These are phyloP conservation scores for Wickerhamomyces ciferrii DNA, from an alignment of 805 yeast species.

Conservation along the genomic window DNA sequence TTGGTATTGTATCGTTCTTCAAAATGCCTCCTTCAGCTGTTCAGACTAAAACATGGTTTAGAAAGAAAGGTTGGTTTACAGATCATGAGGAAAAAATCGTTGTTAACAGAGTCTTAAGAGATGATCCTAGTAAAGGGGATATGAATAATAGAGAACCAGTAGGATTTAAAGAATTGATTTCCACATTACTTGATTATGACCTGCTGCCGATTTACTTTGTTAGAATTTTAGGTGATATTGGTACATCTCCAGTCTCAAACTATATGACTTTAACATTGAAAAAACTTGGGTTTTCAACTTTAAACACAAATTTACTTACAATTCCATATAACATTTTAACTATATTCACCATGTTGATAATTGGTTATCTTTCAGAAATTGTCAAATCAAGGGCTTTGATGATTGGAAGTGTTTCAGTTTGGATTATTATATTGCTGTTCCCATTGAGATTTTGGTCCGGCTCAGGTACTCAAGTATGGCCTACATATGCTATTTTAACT, in stretches of 20 bases:
- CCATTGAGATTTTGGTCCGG: constrained; percentile 33
- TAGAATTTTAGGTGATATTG: constrained; percentile 38
- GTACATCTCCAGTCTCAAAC: constrained; percentile 23
- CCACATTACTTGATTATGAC: constrained; percentile 40
- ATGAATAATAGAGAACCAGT: constrained; percentile 57
- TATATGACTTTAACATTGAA: constrained; percentile 45
- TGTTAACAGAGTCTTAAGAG: constrained; percentile 27
- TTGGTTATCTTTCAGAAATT: constrained; percentile 32
- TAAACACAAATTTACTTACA: constrained; percentile 41
- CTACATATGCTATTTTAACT: constrained; percentile 28
- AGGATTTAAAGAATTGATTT: constrained; percentile 28
- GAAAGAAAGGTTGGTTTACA: constrained; percentile 47
- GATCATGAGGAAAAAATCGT: constrained; percentile 50
- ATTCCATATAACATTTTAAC: constrained; percentile 41
- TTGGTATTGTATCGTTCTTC: constrained; percentile 43
- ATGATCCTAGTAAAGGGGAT: constrained; percentile 59
- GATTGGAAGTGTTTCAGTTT: constrained; percentile 22
- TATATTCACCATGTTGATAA: constrained; percentile 26
- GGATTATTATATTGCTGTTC: constrained; percentile 27
- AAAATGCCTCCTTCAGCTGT: constrained; percentile 54
- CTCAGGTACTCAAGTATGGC: constrained; percentile 17
- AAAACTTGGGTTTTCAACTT: constrained; percentile 43
- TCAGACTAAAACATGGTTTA: constrained; percentile 43
- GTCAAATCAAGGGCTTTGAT: constrained; percentile 25
- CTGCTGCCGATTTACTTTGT: constrained; percentile 49